Conservation (phyloP, 1,284 basidiomycete species). For the Sporisorium reilianum region DNA sequence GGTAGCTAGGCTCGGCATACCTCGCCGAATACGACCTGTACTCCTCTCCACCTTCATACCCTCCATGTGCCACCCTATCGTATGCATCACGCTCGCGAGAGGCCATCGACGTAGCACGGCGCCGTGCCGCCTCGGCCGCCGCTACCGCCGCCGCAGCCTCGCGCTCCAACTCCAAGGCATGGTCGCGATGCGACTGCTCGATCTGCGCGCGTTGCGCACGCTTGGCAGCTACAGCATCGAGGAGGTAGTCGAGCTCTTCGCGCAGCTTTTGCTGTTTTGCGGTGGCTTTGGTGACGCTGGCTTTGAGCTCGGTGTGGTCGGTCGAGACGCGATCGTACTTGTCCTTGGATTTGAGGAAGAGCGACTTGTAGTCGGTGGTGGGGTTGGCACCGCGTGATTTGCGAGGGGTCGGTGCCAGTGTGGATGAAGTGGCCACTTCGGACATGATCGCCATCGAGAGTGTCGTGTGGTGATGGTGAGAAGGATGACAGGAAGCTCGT, state of each 20-base stretch:
- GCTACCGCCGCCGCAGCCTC: conserved; percentile 40
- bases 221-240: conserved; percentile 42
- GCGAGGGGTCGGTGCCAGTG: conserved; percentile 9
- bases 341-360: conserved; percentile 56
- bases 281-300: conserved; percentile 32
- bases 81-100: conserved; percentile 17
- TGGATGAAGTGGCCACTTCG: conserved; percentile 22
- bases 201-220: conserved; percentile 27
- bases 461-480: conserved; percentile 4
- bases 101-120: conserved; percentile 17
- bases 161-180: conserved; percentile 35
- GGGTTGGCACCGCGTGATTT: conserved; percentile 49
- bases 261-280: conserved; percentile 50
- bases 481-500: conserved; percentile 5
- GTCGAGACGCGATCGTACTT: conserved; percentile 52
- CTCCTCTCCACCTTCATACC: conserved; percentile 17
- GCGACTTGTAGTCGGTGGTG: conserved; percentile 47
- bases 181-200: conserved; percentile 33
- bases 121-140: conserved; percentile 35
- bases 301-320: conserved; percentile 44
- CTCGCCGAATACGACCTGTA: conserved; percentile 26
- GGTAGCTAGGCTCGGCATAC: conserved; percentile 31
- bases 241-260: conserved; percentile 50
- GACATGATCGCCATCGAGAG: conserved; percentile 20
- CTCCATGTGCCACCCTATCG: conserved; percentile 5